These are phyloP conservation scores for Saccharomyces hybrid DNA, from an alignment of 1,139 yeast genomes.

Conservation along the genomic window DNA sequence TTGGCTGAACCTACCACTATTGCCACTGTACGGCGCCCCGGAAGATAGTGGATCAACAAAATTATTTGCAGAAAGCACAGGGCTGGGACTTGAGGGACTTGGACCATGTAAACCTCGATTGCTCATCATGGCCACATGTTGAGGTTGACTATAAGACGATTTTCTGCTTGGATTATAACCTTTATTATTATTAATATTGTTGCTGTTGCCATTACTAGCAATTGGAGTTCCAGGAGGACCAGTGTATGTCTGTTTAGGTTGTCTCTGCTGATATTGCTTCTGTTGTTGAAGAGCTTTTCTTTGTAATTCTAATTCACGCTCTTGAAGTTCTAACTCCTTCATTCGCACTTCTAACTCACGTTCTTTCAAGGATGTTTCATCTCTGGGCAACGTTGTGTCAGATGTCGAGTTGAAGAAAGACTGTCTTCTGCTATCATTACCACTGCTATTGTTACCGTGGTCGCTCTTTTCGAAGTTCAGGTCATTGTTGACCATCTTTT, in stretches of 20 bases:
- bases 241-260: neutral
- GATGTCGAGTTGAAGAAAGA: neutral
- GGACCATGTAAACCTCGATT: conserved; percentile 28
- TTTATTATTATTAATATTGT: neutral
- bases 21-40: conserved; percentile 7
- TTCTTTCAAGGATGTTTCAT: conserved; percentile 16
- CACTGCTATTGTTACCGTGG: neutral
- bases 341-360: conserved; percentile 38
- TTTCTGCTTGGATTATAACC: conserved; percentile 10
- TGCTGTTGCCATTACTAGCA: neutral
- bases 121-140: conserved; percentile 8
- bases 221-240: conserved; percentile 5
- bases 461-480: neutral
- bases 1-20: conserved; percentile 5
- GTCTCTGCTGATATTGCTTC: conserved; percentile 7
- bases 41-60: conserved; percentile 18
- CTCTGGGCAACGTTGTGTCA: neutral
- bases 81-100: conserved; percentile 8
- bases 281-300: conserved; percentile 23
- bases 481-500: neutral
- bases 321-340: conserved; percentile 38
- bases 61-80: conserved; percentile 9
- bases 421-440: neutral
- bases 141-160: conserved; percentile 15
- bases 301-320: conserved; percentile 35